Evolutionary conservation across 2,329 filamentous ascomycete species (phyloP), one percentile per base, ranked within the genome.

Genomic region (Colletotrichum sp.): DNA sequence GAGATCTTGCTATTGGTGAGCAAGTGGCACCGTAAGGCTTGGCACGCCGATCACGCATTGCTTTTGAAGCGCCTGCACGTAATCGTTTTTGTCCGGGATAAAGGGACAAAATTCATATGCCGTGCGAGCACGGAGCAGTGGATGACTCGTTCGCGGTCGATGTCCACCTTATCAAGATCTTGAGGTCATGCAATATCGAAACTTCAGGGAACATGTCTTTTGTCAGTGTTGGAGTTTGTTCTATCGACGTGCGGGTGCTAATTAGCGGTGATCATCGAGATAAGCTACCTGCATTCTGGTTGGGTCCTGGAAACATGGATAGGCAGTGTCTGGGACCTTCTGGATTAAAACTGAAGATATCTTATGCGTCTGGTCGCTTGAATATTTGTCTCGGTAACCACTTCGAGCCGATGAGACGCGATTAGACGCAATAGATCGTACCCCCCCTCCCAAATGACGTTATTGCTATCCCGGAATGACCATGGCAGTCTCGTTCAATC

Each of bases 1-100:
- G 8, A 71, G 67, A 74, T 66, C 67, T 74, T 65, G 71, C 44
- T 74, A 69, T 63, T 69, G 39, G 64, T 57, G 59, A 59, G 34
- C 32, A 70, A 32, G 57, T 64, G 66, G 66, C 30, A 24, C 39
- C 30, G 10, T 32, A 13, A 28, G 30, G 52, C 68, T 75, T 75
- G 67, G 72, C 72, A 13, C 26, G 49, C 21, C 34, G 60, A 75
- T 75, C 67, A 26, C 60, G 32, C 52, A 32, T 52, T 32, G 34
- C 67, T 52, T 65, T 52, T 49, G 59, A 57, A 64, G 16, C 34
- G 36, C 24, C 44, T 49, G 72, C 68, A 60, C 21, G 72, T 36
- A 65, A 66, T 75, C n/a, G 13, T 60, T 32, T 66, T 70, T 71
- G 36, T 34, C 52, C 28, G 62, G 36, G 52, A 55, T 62, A 28